Base-by-base conservation (phyloP, 352 stramenopile genomes). In the Pythium phragmiticola region DNA sequence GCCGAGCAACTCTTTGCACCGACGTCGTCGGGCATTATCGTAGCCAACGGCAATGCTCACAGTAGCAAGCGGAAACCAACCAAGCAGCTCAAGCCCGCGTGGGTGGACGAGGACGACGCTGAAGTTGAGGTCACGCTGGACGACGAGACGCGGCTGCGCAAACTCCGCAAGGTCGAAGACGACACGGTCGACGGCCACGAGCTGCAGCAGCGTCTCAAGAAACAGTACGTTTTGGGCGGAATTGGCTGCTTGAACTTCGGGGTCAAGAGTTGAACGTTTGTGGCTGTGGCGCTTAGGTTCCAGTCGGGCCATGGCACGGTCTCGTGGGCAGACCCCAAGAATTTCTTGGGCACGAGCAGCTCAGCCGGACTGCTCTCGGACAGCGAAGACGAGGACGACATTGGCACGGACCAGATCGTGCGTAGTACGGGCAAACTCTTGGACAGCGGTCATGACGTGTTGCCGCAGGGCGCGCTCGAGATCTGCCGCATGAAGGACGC, bases 81-180 rank as follows among this genome's bases (percentile, higher is more conserved):
- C 34, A 56, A 65, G 30, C 69, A 71, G 26, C 54, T 84, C 12
- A 75, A 87, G 46, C 72, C 82, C 0, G 89, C 85, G 17, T 97
- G 89, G 89, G 76, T 92, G 46, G 89, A 97, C 71, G 88, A 96
- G 8, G 89, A 96, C 57, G 89, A 97, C 60, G 77, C 75, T 7
- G 64, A 81, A 17, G 72, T 96, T 17, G 60, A 87, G 37, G 80
- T 96, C 49, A 87, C 82, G 59, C 68, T 97, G 9, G 74, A 84
- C 39, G 72, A 87, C 30, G 71, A 89, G 57, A 73, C 68, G 28
- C 88, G 85, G 13, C 71, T 94, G 61, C 85, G 85, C 52, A 96
- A 96, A 65, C 76, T 96, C 34, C 86, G 85, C 69, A 93, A 88
- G 66, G 88, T 78, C 6, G 81, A 88, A 55, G 59, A 88, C 14